Evolutionary conservation across 352 stramenopile species (phyloP), one percentile per base, ranked within the genome.

Genomic region (Thalassiosira gravida): DNA sequence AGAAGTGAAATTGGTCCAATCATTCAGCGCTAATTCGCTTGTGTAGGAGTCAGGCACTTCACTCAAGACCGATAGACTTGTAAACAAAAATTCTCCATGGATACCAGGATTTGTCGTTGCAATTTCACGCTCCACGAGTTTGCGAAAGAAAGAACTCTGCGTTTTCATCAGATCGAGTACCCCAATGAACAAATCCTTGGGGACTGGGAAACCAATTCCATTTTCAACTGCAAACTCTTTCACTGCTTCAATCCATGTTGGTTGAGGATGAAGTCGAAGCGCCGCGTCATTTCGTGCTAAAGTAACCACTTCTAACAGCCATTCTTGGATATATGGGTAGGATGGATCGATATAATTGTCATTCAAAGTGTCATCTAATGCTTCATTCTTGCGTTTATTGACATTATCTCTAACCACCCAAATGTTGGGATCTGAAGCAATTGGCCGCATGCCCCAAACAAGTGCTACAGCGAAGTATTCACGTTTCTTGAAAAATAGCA

Each of bases 171-270:
- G 37, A 3, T 79, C 58, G 0, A 79, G 3, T 27, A 50, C n/a
- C 0, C 70, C 70, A 14, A 74, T 44, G 20, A 79, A 79, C 8
- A 73, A 39, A 5, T 79, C 70, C 62, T 79, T 79, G 7, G 59
- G 59, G 27, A 79, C 25, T 13, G 70, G 70, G 25, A 79, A 79
- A 16, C 61, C 70, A 73, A 74, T 30, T 67, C 62, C 62, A 37
- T 8, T 42, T 49, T 66, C 1, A n/a, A 67, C 18, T 53, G 70
- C 70, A 63, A 74, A 79, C 6, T 79, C 50, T 50, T 24, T 46
- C 18, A 79, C 11, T 37, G 29, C 49, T 73, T 79, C 70, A 35
- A 79, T 79, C 70, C 70, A 79, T 61, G 30, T 32, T 1, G 42
- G 20, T 55, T 79, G 47, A 58, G 44, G 37, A 29, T 74, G 49